Percentiles rank a stretch among this genome's conserved stretches.
Conservation (phyloP, 2,329 filamentous ascomycete genomes). For the Penicillium sumatraense region DNA sequence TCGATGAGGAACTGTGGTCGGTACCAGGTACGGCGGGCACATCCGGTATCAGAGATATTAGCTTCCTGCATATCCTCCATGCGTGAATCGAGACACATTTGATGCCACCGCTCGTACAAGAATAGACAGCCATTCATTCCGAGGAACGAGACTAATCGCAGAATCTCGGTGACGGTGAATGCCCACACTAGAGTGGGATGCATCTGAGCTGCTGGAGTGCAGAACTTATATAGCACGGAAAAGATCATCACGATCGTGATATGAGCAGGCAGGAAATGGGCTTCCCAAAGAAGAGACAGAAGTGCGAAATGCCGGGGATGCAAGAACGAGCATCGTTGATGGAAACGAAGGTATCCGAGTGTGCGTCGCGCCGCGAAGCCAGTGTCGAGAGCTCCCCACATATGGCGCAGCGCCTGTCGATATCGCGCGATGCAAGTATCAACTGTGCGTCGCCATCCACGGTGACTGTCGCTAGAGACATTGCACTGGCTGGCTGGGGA, state of each 20-base stretch:
- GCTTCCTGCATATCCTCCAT: conserved; percentile 70
- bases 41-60: conserved; percentile 64
- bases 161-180: conserved; percentile 62
- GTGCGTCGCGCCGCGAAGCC: conserved; percentile 67
- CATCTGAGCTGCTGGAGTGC: conserved; percentile 57
- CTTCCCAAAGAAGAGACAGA: conserved; percentile 72
- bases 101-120: conserved; percentile 71
- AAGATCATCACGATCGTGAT: conserved; percentile 67
- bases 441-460: conserved; percentile 51
- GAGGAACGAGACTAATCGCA: conserved; percentile 66
- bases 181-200: conserved; percentile 62
- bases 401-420: conserved; percentile 73
- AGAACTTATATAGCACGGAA: conserved; percentile 63
- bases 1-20: conserved; percentile 65
- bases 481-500: conserved; percentile 76
- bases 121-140: conserved; percentile 67
- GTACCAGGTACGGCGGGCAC: conserved; percentile 62
- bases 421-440: conserved; percentile 69
- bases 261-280: conserved; percentile 72
- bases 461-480: conserved; percentile 63
- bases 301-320: conserved; percentile 59
- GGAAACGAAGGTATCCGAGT: conserved; percentile 31
- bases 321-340: conserved; percentile 37
- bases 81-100: conserved; percentile 62
- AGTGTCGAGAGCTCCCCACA: conserved; percentile 75